These are phyloP conservation scores for Davidsoniella neocaledoniae DNA, from an alignment of 2,329 filamentous ascomycete genomes.

Conservation along the genomic window DNA sequence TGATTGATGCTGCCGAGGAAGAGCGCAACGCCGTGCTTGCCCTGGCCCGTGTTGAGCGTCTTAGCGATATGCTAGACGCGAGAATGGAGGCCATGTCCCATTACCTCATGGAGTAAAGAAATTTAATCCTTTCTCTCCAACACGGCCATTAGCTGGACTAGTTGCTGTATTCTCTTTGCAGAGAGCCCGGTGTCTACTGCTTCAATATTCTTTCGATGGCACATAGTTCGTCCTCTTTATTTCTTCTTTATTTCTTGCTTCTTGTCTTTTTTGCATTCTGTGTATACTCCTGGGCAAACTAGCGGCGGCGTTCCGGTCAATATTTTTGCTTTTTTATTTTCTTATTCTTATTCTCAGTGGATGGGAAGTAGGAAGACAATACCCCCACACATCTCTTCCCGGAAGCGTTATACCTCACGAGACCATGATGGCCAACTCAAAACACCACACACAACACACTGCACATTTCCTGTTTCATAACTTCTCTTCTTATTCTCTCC, in stretches of 20 bases:
- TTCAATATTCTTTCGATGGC: background rate
- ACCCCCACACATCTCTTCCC: background rate
- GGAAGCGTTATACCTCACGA: slow-evolving; percentile 3
- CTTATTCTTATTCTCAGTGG: background rate
- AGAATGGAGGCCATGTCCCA: slow-evolving; percentile 11
- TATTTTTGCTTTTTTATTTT: slow-evolving; percentile 4
- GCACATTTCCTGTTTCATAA: background rate
- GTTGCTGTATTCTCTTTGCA: slow-evolving; percentile 9
- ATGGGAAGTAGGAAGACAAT: background rate
- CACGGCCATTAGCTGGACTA: slow-evolving; percentile 10
- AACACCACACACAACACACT: too few species aligned
- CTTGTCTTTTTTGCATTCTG: slow-evolving; percentile 6
- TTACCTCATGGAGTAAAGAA: too few species aligned
- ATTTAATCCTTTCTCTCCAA: background rate
- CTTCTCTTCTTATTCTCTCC: slow-evolving; percentile 1
- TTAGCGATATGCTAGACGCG: slow-evolving; percentile 20
- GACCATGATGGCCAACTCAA: too few species aligned
- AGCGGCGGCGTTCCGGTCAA: slow-evolving; percentile 10
- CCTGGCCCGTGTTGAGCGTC: slow-evolving; percentile 33
- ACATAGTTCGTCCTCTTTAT: slow-evolving; percentile 7
- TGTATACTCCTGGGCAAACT: slow-evolving; percentile 10
- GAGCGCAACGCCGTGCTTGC: slow-evolving; percentile 27
- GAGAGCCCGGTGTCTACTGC: slow-evolving; percentile 5
- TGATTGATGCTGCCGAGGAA: slow-evolving; percentile 42
- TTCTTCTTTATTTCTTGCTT: slow-evolving; percentile 2